Conservation (phyloP, 2,329 filamentous ascomycete species). For the Colletotrichum tofieldiae region DNA sequence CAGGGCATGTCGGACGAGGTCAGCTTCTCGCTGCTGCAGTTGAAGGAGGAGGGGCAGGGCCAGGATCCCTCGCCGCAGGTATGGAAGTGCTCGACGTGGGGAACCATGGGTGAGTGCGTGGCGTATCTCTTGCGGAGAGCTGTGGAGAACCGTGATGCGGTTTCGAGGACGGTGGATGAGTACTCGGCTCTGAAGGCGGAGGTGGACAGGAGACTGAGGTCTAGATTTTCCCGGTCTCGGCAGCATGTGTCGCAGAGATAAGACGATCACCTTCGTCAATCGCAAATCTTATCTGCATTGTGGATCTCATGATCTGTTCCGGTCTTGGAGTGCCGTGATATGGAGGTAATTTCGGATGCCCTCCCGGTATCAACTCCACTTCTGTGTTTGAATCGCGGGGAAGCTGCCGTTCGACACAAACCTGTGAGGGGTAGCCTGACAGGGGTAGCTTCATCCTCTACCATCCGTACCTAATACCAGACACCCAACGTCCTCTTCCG, state of each 20-base stretch:
- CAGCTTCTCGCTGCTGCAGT: constrained; percentile 72
- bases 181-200: constrained; percentile 51
- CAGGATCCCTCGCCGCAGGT: constrained; percentile 41
- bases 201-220: constrained; percentile 50
- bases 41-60: constrained; percentile 7
- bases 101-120: constrained; percentile 49
- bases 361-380: constrained; percentile 12
- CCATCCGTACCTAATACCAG: background rate
- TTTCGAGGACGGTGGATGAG: constrained; percentile 51
- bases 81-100: constrained; percentile 51
- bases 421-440: constrained; percentile 32
- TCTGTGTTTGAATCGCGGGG: constrained; percentile 11
- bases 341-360: background rate
- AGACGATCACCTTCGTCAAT: constrained; percentile 17
- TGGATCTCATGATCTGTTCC: constrained; percentile 6
- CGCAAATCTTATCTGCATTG: constrained; percentile 12
- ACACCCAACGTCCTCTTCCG: too few species aligned
- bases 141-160: constrained; percentile 53
- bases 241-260: constrained; percentile 15
- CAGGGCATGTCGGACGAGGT: constrained; percentile 92
- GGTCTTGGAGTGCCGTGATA: background rate
- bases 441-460: background rate
- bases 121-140: constrained; percentile 48
- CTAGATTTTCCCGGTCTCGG: constrained; percentile 18
- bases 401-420: constrained; percentile 12